Base-by-base conservation (phyloP, 805 yeast genomes). In the Naumovozyma dairenensis region DNA sequence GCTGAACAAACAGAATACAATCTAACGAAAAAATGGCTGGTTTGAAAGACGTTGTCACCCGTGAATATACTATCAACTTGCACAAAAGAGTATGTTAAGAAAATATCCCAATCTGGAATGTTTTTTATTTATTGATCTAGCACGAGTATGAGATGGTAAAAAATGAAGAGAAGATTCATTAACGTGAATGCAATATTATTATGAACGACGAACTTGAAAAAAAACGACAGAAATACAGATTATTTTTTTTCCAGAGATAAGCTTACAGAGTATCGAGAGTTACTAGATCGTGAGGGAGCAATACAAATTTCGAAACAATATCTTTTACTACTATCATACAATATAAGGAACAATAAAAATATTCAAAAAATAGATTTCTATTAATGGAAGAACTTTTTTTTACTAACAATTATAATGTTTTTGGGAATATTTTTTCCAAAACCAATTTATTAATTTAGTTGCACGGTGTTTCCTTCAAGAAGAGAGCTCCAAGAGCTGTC, bases 21-120 rank as follows among this genome's bases (percentile, higher is more conserved):
- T 37, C 34, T 21, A 34, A 40, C 35, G 28, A 36, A 24, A 57
- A 55, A 53, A 66, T 66, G 71, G 67, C 71, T 55, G 66, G 66
- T 71, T 75, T 86, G 68, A 82, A 83, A 75, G 97, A 92, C 87
- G 96, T 86, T 72, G 96, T 92, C 72, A 83, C 98, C 70, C 94
- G 99, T 73, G 99, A 92, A 76, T 92, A 92, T 85, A 92, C 98
- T 80, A 87, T 92, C 72, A 89, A 92, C 85, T 75, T 89, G 72
- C 95, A 86, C 94, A 89, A 86, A 73, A 86, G 97, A 75, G 94
- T 84, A 80, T 66, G 93, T 81, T 34, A 16, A 24, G 13, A n/a
- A n/a, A n/a, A n/a, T n/a, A n/a, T n/a, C n/a, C n/a, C n/a, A n/a
- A n/a, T n/a, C n/a, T n/a, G n/a, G n/a, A n/a, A n/a, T n/a, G n/a